Base-by-base conservation (phyloP, 768 basidiomycete genomes). In the Butyriboletus loyo region DNA sequence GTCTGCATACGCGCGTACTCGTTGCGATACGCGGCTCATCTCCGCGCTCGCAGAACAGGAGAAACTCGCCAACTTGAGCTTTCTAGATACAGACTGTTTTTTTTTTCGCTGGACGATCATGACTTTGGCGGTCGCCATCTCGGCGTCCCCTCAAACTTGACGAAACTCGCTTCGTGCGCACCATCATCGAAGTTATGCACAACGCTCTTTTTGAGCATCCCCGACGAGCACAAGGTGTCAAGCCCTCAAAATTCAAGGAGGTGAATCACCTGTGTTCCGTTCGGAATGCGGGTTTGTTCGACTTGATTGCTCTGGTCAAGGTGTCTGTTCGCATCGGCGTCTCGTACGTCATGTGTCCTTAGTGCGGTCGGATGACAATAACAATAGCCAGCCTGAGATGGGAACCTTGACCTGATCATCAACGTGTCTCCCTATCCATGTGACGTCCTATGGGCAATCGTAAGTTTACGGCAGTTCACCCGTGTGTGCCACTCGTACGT, bases 211-310 rank as follows among this genome's bases (percentile, higher is more conserved):
- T 30, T 22, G 11, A 4, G 25, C 1, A 15, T 50, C 37, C 27
- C 34, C 5, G 56, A 52, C 36, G 44, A 46, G 7, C 24, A 40
- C 6, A 3, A 30, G 11, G 21, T n/a, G 7, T 30, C 27, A n/a
- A n/a, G 11, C 22, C 9, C 11, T 13, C 52, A 27, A 28, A 14
- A 24, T 59, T 59, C 10, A 14, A 40, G 3, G 39, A 59, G 15
- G 47, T 51, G 27, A 49, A 59, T n/a, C 49, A 46, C 35, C 28
- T 54, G n/a, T 51, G n/a, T n/a, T n/a, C 42, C 28, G 30, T 31
- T 22, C 32, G 11, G 24, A 24, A 49, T 17, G 47, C 30, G 15
- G 37, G 5, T 14, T 25, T 46, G 13, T 50, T 59, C 8, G 58
- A 60, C 22, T 36, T 60, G 58, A 19, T 40, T 9, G 39, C 46